These are phyloP conservation scores for Dryadomyces quercivorus DNA, from an alignment of 2,329 filamentous ascomycete genomes.

Conservation along the genomic window DNA sequence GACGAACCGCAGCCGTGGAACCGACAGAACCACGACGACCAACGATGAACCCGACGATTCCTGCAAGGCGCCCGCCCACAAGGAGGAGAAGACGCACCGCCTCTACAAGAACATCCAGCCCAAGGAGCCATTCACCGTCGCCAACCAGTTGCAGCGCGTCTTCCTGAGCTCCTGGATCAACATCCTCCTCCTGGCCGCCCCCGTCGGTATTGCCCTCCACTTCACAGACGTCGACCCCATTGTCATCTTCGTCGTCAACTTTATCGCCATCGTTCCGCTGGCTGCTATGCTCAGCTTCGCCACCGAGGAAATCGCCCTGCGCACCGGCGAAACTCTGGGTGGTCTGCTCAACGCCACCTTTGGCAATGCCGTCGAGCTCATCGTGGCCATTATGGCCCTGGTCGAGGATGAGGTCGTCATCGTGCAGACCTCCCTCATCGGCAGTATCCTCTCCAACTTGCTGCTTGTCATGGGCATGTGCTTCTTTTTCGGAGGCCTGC, in stretches of 20 bases:
- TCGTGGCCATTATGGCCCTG: slow-evolving; percentile 77
- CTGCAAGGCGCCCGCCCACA: slow-evolving; percentile 22
- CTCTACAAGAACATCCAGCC: slow-evolving; percentile 35
- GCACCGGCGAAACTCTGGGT: slow-evolving; percentile 74
- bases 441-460: slow-evolving; percentile 83
- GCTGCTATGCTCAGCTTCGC: slow-evolving; percentile 73
- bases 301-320: slow-evolving; percentile 77
- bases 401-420: slow-evolving; percentile 64
- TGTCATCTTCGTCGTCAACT: slow-evolving; percentile 77
- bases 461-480: slow-evolving; percentile 83
- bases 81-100: slow-evolving; percentile 26
- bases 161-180: slow-evolving; percentile 82
- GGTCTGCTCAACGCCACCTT: slow-evolving; percentile 86
- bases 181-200: slow-evolving; percentile 63
- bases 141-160: slow-evolving; percentile 60
- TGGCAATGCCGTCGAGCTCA: slow-evolving; percentile 80
- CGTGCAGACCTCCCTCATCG: slow-evolving; percentile 85
- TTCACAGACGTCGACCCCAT: slow-evolving; percentile 44
- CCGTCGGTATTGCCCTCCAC: slow-evolving; percentile 61
- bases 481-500: slow-evolving; percentile 78
- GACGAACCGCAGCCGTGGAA: slow-evolving; percentile 16
- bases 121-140: slow-evolving; percentile 43
- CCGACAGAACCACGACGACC: slow-evolving; percentile 4
- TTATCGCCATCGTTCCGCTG: slow-evolving; percentile 80
- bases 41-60: slow-evolving; percentile 8